Base-by-base conservation (phyloP, 257 asterid genomes). In the Anisodus tanguticus region DNA sequence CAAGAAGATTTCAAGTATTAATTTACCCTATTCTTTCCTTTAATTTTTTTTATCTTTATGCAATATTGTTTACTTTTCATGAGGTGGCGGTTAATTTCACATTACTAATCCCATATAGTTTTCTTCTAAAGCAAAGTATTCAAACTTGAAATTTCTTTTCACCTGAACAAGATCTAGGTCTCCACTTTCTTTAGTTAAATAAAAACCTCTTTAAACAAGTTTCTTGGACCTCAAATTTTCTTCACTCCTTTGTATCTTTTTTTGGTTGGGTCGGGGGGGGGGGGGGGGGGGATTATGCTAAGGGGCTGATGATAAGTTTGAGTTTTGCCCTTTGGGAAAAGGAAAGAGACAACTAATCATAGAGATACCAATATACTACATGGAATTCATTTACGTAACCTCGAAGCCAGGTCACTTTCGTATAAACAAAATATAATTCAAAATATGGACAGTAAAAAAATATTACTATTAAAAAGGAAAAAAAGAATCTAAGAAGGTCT, bases 371-470 rank as follows among this genome's bases (percentile, higher is more conserved):
- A 53, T 77, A 64, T 4, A 58, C 19, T 60, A 37, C 66, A 77
- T 35, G 45, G 53, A 83, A 72, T 83, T 47, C 86, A 74, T 59
- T 83, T 60, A 83, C 83, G 83, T 74, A 60, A 74, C 22, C 26
- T 77, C 82, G 2, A 77, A 64, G 82, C 64, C 82, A 77, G 13
- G 82, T 77, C 82, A 77, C 26, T 77, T 74, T 77, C 64, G 9
- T 77, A 53, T 51, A 76, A 49, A 45, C 19, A 72, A 76, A 22
- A 71, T 71, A 22, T 43, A 45, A 71, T 43, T 43, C 4, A 22
- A 53, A 51, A 26, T 53, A 77, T 13, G 82, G 1, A 5, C 64
- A 31, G 16, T 77, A 77, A 76, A 76, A 22, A 76, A 19, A 10
- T 19, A n/a, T 72, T 17, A 60, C n/a, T 60, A 60, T 60, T 64